These are phyloP conservation scores for Coniochaeta hoffmannii DNA, from an alignment of 2,329 filamentous ascomycete species.

Conservation along the genomic window DNA sequence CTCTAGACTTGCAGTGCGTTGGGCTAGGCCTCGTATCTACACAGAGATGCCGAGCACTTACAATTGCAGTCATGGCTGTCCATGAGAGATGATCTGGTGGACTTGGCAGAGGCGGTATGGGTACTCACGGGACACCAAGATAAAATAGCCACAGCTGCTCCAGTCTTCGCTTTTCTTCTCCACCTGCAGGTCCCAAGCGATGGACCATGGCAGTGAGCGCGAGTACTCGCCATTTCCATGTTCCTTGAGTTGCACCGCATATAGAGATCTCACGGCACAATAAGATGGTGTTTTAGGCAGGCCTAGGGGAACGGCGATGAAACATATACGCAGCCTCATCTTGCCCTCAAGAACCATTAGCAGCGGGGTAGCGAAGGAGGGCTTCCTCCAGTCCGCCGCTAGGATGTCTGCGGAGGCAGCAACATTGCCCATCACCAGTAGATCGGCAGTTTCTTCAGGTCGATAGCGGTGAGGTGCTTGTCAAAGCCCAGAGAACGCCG, in stretches of 20 bases:
- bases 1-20: no score
- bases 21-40: no score
- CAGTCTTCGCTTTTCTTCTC: slow-evolving; percentile 8
- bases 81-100: not conserved
- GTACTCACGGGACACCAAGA: slow-evolving; percentile 24
- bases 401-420: slow-evolving; percentile 21
- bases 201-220: slow-evolving; percentile 10
- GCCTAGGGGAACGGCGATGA: no score
- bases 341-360: slow-evolving; percentile 20
- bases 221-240: no score
- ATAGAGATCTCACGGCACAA: no score
- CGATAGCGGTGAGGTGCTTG: slow-evolving; percentile 12
- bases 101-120: not conserved
- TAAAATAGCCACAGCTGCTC: slow-evolving; percentile 10
- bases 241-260: no score
- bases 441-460: slow-evolving; percentile 10
- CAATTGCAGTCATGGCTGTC: not conserved
- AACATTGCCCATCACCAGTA: slow-evolving; percentile 16
- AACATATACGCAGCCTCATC: slow-evolving; percentile 18
- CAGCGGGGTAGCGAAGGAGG: slow-evolving; percentile 28
- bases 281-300: no score
- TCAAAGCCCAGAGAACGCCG: slow-evolving; percentile 14
- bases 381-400: slow-evolving; percentile 28
- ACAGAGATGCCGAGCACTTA: not conserved
- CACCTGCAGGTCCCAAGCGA: slow-evolving; percentile 9